A percentile compares a stretch with the other conserved stretches of the same genome.
phyloP scores from a whole-genome alignment of 352 stramenopile genomes.

The Globisporangium emineosum region DNA sequence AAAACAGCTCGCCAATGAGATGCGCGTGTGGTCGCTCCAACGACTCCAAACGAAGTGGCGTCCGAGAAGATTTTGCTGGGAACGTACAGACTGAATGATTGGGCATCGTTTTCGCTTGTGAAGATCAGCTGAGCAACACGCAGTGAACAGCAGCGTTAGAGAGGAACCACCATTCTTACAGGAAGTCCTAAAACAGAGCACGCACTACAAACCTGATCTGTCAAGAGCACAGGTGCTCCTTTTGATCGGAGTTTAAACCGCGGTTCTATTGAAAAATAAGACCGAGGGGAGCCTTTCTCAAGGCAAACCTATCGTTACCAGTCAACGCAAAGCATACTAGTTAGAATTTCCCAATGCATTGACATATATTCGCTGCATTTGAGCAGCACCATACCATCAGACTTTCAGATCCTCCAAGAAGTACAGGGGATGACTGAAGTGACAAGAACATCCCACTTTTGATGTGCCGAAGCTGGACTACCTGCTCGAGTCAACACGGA shows the following conservation, averaged over 20 bases:
- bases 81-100: slow-evolving; percentile 58
- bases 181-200: neutral
- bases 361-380: too few relatives aligned
- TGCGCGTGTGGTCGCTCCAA: slow-evolving; percentile 53
- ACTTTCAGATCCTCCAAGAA: slow-evolving; percentile 51
- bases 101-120: slow-evolving; percentile 39
- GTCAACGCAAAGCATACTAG: neutral
- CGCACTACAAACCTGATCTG: slow-evolving; percentile 45
- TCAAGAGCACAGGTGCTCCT: slow-evolving; percentile 59
- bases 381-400: slow-evolving; percentile 39
- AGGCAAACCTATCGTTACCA: slow-evolving; percentile 53
- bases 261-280: slow-evolving; percentile 51
- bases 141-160: neutral
- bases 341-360: too few relatives aligned
- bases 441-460: slow-evolving; percentile 61
- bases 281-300: slow-evolving; percentile 36
- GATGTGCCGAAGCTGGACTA: slow-evolving; percentile 56
- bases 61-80: slow-evolving; percentile 45
- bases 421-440: slow-evolving; percentile 38
- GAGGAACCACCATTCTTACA: neutral
- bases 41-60: slow-evolving; percentile 29
- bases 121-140: slow-evolving; percentile 40
- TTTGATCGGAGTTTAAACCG: slow-evolving; percentile 66
- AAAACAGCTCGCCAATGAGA: slow-evolving; percentile 57
- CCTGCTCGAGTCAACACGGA: slow-evolving; percentile 22